Evolutionary conservation across 1,284 basidiomycete genomes (phyloP), one percentile per base, ranked within the genome.

Genomic region (Ustilago xerochloae): DNA sequence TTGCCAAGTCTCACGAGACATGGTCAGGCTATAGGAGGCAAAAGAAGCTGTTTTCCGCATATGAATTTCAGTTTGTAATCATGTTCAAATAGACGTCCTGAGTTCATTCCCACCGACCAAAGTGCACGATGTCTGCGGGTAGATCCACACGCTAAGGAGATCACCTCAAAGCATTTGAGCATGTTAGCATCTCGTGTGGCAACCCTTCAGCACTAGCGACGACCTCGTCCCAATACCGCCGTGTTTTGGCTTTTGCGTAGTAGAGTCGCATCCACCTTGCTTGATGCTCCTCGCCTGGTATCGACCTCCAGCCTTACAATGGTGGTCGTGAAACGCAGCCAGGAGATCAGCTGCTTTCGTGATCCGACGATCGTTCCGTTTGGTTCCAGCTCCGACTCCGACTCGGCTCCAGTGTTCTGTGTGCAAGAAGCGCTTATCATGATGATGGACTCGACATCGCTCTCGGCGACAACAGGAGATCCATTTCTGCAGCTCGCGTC

Each of bases 311-410:
- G 16, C 22, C 41, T n/a, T 43, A 43, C 41, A 43, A 43, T 43
- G 12, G 41, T 33, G 32, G 22, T 1, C 12, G 20, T 35, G 6
- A 38, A 9, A n/a, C n/a, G n/a, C n/a, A n/a, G n/a, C n/a, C n/a
- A n/a, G n/a, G n/a, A n/a, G 4, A 4, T 9, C 50, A 29, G 10
- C 47, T 26, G 41, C 20, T 32, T 64, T 64, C 55, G 33, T 28
- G 16, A 35, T 49, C 62, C 55, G 62, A 51, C 61, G 28, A 63
- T 63, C 61, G 61, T 16, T 36, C 10, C 36, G 18, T 12, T 33
- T 36, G 3, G 32, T 36, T 24, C 32, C 39, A 36, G 9, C 50
- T 54, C 62, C 54, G 54, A 64, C 62, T 58, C 62, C 54, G 62
- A 57, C 55, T 64, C 62, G 54, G 41, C 32, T 47, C 61, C 60